Conservation (phyloP, 352 stramenopile genomes). For the Globisporangium recalcitrans region DNA sequence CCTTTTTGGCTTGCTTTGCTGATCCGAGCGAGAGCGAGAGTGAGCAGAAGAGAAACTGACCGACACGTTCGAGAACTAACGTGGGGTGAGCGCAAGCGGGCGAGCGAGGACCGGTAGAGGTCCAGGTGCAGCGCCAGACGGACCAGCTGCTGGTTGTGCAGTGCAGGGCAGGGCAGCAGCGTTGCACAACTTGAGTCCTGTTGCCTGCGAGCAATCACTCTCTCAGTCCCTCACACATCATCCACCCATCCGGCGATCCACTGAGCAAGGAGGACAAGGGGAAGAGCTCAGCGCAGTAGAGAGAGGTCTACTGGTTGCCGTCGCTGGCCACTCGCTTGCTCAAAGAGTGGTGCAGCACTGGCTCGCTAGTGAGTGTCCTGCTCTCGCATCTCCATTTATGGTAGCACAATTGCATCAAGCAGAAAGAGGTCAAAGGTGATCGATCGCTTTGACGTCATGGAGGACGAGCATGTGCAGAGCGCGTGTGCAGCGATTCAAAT, state of each 20-base stretch:
- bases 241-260: slow-evolving; percentile 5
- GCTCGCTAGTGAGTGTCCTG: background rate
- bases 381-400: background rate
- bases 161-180: background rate
- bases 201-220: slow-evolving; percentile 6
- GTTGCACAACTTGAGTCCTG: background rate
- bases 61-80: slow-evolving; percentile 12
- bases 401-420: background rate
- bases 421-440: too few species aligned
- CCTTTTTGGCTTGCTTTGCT: slow-evolving; percentile 1
- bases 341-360: slow-evolving; percentile 3
- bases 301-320: background rate
- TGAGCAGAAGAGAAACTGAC: slow-evolving; percentile 11
- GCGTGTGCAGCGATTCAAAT: background rate
- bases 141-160: slow-evolving; percentile 12
- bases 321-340: background rate
- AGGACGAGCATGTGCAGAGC: too few species aligned
- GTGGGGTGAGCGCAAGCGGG: slow-evolving; percentile 11
- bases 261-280: slow-evolving; percentile 1
- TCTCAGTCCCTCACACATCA: slow-evolving; percentile 3
- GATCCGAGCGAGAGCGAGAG: background rate
- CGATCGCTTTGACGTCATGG: too few species aligned
- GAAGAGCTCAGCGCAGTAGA: slow-evolving; percentile 5
- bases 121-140: slow-evolving; percentile 9
- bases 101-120: slow-evolving; percentile 6